Evolutionary conservation across 306 rosid species (phyloP).

Genomic region (Lathyrus aphaca): DNA sequence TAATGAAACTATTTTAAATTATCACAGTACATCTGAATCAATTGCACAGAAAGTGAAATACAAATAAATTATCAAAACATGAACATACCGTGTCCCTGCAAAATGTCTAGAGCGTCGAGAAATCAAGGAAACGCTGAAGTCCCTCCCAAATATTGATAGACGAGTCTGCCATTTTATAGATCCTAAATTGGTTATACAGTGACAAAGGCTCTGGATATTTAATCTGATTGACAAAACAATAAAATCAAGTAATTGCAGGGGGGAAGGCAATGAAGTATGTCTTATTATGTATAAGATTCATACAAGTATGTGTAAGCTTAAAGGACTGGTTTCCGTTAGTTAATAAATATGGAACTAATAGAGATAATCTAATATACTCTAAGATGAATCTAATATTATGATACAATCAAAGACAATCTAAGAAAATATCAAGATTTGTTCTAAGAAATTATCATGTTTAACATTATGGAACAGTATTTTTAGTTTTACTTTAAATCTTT

Average conservation of each 20-base stretch:
- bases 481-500: neutral
- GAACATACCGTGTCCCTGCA: conserved; percentile 93
- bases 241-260: conserved; percentile 10
- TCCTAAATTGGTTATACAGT: conserved; percentile 29
- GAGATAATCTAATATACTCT: neutral
- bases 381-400: neutral
- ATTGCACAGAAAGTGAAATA: conserved; percentile 18
- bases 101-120: conserved; percentile 97
- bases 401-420: neutral
- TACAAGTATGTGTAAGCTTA: neutral
- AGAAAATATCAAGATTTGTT: conserved; percentile 3
- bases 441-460: neutral
- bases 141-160: conserved; percentile 89
- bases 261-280: neutral
- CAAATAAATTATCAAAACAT: conserved; percentile 19
- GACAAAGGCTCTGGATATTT: conserved; percentile 5
- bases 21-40: conserved; percentile 22
- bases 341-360: neutral
- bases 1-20: conserved; percentile 11
- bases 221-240: conserved; percentile 29
- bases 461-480: neutral
- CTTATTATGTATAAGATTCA: neutral
- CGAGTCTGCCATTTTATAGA: conserved; percentile 61
- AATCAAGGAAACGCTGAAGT: conserved; percentile 79
- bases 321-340: neutral